Base-by-base conservation (phyloP, 768 basidiomycete species). In the Serendipita sp. region DNA sequence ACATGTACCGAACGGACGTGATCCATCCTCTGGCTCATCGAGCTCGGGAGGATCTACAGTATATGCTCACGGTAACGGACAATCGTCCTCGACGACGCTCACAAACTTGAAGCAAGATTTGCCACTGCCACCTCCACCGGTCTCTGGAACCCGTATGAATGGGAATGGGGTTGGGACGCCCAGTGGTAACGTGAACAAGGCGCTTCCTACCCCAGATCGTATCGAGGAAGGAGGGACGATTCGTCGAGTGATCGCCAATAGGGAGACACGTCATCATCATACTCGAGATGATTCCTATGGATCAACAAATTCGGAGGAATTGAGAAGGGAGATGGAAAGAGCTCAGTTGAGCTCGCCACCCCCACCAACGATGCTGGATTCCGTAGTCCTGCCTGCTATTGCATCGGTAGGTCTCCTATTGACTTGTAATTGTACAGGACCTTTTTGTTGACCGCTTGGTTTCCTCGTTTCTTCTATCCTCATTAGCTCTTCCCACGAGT, bases 311-410 rank as follows among this genome's bases (percentile, higher is more conserved):
- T n/a, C 38, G 2, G 66, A 64, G 10, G 68, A 71, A 41, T 67
- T 70, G 34, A 68, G 71, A 16, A 69, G 68, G 32, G 74, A 72
- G 8, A 68, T 67, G 24, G 67, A 65, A 32, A 66, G 65, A 64
- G 58, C 65, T 37, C 45, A 32, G 48, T 47, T 47, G 54, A 63
- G 35, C 37, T 46, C 24, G 10, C 53, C 53, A 28, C 11, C 11
- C 13, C 53, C 53, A 54, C 88, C 88, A 32, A 86, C 89, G n/a
- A 95, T 98, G 86, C 78, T 98, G 44, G 93, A 96, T 70, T 92
- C 92, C 2, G 95, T 99, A 35, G 86, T 97, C 63, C 76, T 97
- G 34, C 96, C 96, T 28, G 93, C 93, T n/a, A 86, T 98, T 70
- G 90, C 93, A 48, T 94, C 91, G 67, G 95, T 97, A 69, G 74